These are phyloP conservation scores for Sordaria brevicollis DNA, from an alignment of 495 filamentous ascomycete genomes.

Conservation along the genomic window DNA sequence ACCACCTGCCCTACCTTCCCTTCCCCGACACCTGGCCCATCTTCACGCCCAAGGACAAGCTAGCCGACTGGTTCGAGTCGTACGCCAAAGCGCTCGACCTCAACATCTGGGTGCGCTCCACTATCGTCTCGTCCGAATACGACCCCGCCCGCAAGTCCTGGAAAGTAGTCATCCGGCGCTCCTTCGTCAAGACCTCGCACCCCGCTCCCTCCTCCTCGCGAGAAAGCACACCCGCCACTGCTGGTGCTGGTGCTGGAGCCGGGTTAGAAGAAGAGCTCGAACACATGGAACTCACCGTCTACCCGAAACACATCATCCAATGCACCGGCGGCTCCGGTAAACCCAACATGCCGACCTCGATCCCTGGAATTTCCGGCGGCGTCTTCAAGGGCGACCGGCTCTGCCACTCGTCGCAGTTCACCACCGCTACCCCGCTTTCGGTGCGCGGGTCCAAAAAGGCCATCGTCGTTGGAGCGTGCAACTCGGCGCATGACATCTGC, in stretches of 20 bases:
- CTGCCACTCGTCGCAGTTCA: constrained; percentile 63
- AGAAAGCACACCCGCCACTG: no score
- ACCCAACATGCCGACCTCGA: constrained; percentile 46
- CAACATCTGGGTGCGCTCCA: constrained; percentile 60
- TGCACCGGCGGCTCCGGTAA: constrained; percentile 67
- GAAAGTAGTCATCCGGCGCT: constrained; percentile 48
- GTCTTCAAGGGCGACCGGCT: constrained; percentile 49
- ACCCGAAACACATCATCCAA: constrained; percentile 51
- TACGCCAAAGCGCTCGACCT: constrained; percentile 68
- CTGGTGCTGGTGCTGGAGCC: neutral
- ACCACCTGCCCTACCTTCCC: constrained; percentile 62
- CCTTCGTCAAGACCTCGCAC: constrained; percentile 45
- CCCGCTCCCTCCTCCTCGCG: constrained; percentile 30
- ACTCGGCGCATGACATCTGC: constrained; percentile 74
- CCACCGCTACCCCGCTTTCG: constrained; percentile 35
- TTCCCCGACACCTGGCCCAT: constrained; percentile 61
- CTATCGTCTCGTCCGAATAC: constrained; percentile 41
- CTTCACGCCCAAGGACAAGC: constrained; percentile 73
- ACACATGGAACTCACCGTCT: neutral
- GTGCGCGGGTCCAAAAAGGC: constrained; percentile 46
- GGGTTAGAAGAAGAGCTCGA: neutral
- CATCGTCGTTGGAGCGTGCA: constrained; percentile 70
- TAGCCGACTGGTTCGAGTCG: constrained; percentile 66
- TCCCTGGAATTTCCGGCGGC: constrained; percentile 44
- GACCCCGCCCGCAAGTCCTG: constrained; percentile 45